Base-by-base conservation (phyloP, 2,329 filamentous ascomycete genomes). In the Juglanconis sp. region DNA sequence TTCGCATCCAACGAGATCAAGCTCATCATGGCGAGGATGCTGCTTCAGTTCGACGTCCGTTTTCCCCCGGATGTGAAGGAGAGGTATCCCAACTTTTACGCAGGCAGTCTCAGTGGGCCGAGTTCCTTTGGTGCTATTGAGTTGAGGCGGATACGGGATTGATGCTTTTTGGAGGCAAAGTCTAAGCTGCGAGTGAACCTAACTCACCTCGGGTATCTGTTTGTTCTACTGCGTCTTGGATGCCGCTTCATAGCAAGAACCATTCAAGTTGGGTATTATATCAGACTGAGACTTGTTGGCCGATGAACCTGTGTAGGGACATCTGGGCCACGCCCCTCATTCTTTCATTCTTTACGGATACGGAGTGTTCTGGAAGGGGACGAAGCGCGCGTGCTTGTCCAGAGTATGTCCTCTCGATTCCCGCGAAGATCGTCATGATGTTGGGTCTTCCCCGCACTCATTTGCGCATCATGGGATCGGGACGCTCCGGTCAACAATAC, bases 1-100 rank as follows among this genome's bases (percentile, higher is more conserved):
- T 70, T 71, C 61, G 70, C 67, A 1, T 63, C 60, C 8, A 65
- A 66, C 46, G 64, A 68, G 61, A 66, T 70, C 36, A 68, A 70
- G 67, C 35, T 68, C 11, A 52, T 68, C 35, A 47, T 68, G 46
- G 60, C 63, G 15, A 56, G 57, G 17, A 35, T 70, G 10, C 5
- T 70, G 50, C 40, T 68, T 34, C 57, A 64, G 46, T 70, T 67
- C 31, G 66, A 68, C 31, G 13, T 63, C 7, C 42, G 58, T 1
- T 61, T 50, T 13, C 50, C 53, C 11, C 1, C 47, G 9, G 53
- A 44, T 4, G 51, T 52, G 3, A 48, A 55, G 38, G 60, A 62
- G 56, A 34, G 60, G 13, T 55, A 51, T 52, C 56, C 60, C 6
- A 59, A 62, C 10, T 53, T 61, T 4, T 53, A 61, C 8, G 9